phyloP scores from a whole-genome alignment of 1,284 basidiomycete species.

The Apiotrichum montevideense region DNA sequence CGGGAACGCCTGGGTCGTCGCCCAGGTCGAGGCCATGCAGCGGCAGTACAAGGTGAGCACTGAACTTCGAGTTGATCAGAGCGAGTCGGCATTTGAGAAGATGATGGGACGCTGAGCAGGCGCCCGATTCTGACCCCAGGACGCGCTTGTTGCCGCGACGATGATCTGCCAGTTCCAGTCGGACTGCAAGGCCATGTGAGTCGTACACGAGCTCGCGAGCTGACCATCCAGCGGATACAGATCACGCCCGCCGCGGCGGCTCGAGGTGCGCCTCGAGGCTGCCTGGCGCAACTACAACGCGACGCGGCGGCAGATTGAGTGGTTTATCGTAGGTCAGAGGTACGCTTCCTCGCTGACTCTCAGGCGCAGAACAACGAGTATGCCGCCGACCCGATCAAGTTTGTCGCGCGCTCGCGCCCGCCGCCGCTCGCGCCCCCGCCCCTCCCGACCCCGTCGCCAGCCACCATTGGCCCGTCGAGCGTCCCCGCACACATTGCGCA shows the following conservation, averaged over 20 bases:
- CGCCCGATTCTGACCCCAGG: conserved; percentile 9
- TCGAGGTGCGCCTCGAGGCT: conserved; percentile 18
- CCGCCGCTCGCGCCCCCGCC: conserved; percentile 16
- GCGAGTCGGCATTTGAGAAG: background rate
- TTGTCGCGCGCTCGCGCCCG: conserved; percentile 14
- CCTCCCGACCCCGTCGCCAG: conserved; percentile 16
- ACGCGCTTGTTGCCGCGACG: conserved; percentile 24
- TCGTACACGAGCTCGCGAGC: conserved; percentile 1
- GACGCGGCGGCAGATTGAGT: conserved; percentile 26
- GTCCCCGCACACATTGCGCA: conserved; percentile 11
- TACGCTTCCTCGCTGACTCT: background rate
- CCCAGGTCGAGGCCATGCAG: conserved; percentile 24
- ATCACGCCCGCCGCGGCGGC: conserved; percentile 14
- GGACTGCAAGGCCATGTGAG: conserved; percentile 22
- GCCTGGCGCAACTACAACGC: conserved; percentile 29
- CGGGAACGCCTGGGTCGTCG: conserved; percentile 25
- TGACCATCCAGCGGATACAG: conserved; percentile 11
- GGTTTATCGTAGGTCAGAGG: conserved; percentile 23
- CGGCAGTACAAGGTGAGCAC: conserved; percentile 21
- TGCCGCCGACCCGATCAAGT: conserved; percentile 17
- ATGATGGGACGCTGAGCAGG: background rate
- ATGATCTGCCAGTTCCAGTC: conserved; percentile 26
- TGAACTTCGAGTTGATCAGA: background rate
- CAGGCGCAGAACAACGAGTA: conserved; percentile 15
- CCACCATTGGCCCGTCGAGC: conserved; percentile 4